These are phyloP conservation scores for Xylaria arbuscula DNA, from an alignment of 2,329 filamentous ascomycete species.

Conservation along the genomic window DNA sequence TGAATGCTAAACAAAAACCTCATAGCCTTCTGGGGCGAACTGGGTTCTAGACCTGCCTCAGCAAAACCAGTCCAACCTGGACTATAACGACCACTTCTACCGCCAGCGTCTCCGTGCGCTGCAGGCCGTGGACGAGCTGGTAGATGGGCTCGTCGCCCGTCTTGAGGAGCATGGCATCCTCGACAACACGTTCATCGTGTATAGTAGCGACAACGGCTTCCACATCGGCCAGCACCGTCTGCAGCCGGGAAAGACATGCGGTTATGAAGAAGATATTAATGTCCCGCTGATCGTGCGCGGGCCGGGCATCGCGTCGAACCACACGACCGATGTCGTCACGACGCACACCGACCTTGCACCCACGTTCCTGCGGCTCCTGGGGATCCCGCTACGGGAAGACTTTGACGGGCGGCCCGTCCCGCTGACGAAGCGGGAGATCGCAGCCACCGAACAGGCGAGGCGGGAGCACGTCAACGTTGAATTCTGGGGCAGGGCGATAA, in stretches of 20 bases:
- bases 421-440: slow-evolving; percentile 48
- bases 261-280: slow-evolving; percentile 69
- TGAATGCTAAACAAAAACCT: slow-evolving; percentile 11
- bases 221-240: slow-evolving; percentile 68
- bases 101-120: slow-evolving; percentile 63
- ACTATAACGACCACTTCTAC: slow-evolving; percentile 63
- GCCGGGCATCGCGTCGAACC: slow-evolving; percentile 61
- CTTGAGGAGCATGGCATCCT: slow-evolving; percentile 66
- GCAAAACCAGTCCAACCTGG: slow-evolving; percentile 56
- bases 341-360: slow-evolving; percentile 67
- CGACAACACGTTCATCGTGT: slow-evolving; percentile 69
- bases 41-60: slow-evolving; percentile 59
- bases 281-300: slow-evolving; percentile 70
- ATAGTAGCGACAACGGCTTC: slow-evolving; percentile 69
- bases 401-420: slow-evolving; percentile 65
- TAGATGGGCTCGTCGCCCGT: slow-evolving; percentile 56
- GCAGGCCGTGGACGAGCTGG: slow-evolving; percentile 66
- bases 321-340: slow-evolving; percentile 59
- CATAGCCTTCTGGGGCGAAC: slow-evolving; percentile 50
- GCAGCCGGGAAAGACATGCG: slow-evolving; percentile 67
- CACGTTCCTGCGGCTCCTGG: slow-evolving; percentile 61
- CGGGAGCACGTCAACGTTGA: slow-evolving; percentile 65
- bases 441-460: slow-evolving; percentile 32
- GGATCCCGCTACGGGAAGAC: slow-evolving; percentile 55
- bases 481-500: slow-evolving; percentile 58